These are phyloP conservation scores for Berberis thunbergii DNA, from an alignment of 164 flowering plant species.

Conservation along the genomic window DNA sequence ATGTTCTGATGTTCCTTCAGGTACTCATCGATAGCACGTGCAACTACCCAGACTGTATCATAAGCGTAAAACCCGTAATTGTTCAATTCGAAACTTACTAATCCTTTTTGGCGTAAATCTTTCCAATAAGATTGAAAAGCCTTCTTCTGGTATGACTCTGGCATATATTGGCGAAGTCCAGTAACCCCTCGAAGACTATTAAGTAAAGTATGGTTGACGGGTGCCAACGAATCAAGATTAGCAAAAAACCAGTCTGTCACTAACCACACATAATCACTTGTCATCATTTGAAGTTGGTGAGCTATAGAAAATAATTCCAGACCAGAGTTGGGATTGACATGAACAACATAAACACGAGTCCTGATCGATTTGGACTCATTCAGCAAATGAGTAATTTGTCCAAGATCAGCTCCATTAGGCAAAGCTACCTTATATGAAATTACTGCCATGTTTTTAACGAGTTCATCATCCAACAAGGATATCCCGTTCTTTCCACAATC, in stretches of 20 bases:
- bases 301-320: conserved; percentile 44
- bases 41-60: conserved; percentile 70
- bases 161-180: conserved; percentile 51
- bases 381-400: conserved; percentile 25
- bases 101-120: conserved; percentile 22
- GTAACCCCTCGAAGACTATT: conserved; percentile 43
- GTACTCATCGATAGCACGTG: conserved; percentile 35
- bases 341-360: conserved; percentile 71
- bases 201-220: conserved; percentile 12
- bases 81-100: conserved; percentile 26
- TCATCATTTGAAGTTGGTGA: conserved; percentile 53
- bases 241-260: conserved; percentile 77
- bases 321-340: conserved; percentile 48
- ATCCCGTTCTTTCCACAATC: conserved; percentile 74
- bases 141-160: conserved; percentile 33
- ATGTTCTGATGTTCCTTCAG: conserved; percentile 33
- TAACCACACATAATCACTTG: conserved; percentile 55
- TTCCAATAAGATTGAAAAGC: conserved; percentile 39
- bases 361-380: conserved; percentile 30
- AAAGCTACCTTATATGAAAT: conserved; percentile 40
- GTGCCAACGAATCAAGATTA: conserved; percentile 41
- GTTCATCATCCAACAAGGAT: conserved; percentile 45
- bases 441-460: conserved; percentile 27
- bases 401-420: conserved; percentile 19
- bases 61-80: conserved; percentile 60